These are phyloP conservation scores for Aspergillus floridensis DNA, from an alignment of 2,329 filamentous ascomycete species.

Conservation along the genomic window DNA sequence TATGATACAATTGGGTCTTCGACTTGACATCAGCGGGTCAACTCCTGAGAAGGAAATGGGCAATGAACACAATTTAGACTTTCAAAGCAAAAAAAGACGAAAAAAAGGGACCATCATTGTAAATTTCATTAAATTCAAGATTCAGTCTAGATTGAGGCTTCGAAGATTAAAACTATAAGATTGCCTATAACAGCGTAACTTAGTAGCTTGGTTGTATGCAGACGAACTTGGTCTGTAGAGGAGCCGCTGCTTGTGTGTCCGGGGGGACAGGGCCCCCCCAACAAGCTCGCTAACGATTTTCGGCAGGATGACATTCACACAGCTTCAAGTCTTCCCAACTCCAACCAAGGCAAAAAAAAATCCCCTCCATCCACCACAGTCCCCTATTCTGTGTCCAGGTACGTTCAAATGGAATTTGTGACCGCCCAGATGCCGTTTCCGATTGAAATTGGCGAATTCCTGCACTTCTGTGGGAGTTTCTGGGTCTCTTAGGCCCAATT, in stretches of 20 bases:
- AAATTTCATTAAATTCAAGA: neutral
- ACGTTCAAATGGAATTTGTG: slow-evolving; percentile 27
- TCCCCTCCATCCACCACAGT: slow-evolving; percentile 35
- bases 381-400: slow-evolving; percentile 35
- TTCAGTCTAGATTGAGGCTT: neutral
- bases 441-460: slow-evolving; percentile 25
- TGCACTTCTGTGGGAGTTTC: slow-evolving; percentile 18
- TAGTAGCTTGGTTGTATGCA: slow-evolving; percentile 9
- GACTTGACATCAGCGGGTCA: slow-evolving; percentile 16
- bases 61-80: slow-evolving; percentile 8
- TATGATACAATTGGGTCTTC: slow-evolving; percentile 16
- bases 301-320: slow-evolving; percentile 41
- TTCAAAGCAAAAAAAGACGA: neutral
- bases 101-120: neutral
- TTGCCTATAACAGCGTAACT: neutral
- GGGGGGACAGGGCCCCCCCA: slow-evolving; percentile 30
- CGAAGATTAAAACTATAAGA: neutral
- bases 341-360: slow-evolving; percentile 39
- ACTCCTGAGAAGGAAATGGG: slow-evolving; percentile 14
- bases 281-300: slow-evolving; percentile 46
- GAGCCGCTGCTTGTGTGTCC: slow-evolving; percentile 32
- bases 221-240: slow-evolving; percentile 12
- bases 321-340: slow-evolving; percentile 38
- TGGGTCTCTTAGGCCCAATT: slow-evolving; percentile 21
- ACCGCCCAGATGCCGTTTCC: slow-evolving; percentile 19